Conservation (phyloP, 164 flowering plant genomes). For the Warburgia ugandensis region DNA sequence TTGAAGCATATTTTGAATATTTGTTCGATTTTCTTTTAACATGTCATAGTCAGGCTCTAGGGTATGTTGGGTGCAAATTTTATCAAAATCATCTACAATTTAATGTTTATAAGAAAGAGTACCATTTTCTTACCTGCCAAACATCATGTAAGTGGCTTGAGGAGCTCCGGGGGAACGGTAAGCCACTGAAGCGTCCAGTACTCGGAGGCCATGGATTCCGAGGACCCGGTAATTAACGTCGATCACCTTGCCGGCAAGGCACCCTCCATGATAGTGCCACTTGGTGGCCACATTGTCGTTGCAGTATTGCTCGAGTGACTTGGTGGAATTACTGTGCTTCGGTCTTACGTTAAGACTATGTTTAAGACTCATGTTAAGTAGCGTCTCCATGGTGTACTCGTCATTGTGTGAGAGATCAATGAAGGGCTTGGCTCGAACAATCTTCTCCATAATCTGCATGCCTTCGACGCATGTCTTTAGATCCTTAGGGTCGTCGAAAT, state of each 20-base stretch:
- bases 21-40: too few relatives aligned
- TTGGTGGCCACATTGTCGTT: not conserved
- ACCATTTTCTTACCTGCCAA: conserved; percentile 1
- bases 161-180: conserved; percentile 1
- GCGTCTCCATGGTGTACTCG: too few relatives aligned
- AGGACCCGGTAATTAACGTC: not conserved
- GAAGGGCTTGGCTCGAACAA: not conserved
- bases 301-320: not conserved
- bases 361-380: not conserved
- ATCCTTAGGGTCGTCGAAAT: not conserved
- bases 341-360: too few relatives aligned
- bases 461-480: conserved; percentile 1
- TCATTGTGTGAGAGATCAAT: not conserved
- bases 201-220: not conserved
- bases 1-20: too few relatives aligned
- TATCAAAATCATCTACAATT: too few relatives aligned
- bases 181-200: conserved; percentile 2
- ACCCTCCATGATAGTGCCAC: conserved; percentile 7
- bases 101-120: too few relatives aligned
- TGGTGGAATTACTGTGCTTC: not conserved
- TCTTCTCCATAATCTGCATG: not conserved
- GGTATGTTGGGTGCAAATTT: too few relatives aligned
- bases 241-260: conserved; percentile 1
- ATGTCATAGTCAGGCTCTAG: too few relatives aligned
- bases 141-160: conserved; percentile 10